Evolutionary conservation across 1,139 yeast genomes (phyloP), one percentile per base, ranked within the genome.

Genomic region (Geotrichum phurueaensis): DNA sequence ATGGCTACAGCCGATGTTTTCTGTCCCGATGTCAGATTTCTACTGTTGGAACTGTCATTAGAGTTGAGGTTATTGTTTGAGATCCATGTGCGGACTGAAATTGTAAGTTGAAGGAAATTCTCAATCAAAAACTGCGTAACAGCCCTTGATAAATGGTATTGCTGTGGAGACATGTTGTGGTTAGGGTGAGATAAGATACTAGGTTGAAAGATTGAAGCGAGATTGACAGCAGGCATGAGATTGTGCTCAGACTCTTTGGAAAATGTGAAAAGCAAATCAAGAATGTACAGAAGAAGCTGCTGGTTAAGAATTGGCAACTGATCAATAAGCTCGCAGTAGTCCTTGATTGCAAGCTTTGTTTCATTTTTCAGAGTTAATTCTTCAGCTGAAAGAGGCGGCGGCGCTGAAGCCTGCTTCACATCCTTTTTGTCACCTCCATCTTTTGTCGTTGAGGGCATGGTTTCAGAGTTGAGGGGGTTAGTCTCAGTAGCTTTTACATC

Each of bases 141-240:
- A 12, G 86, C 81, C 67, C 94, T 90, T 1, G 96, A 89, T 45
- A 91, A 77, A 23, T 89, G 95, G 74, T 92, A 92, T 73, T 94
- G 97, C 47, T 85, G 87, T 0, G 98, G 97, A 57, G 87, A 84
- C 85, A 92, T 83, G 71, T 91, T 97, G 73, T 94, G 98, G 67
- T 81, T 82, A 6, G 97, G 97, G 71, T 94, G 98, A 1, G 96
- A 88, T 56, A 95, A 78, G 20, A 95, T 84, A 23, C 96, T 88
- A 1, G 99, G 99, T 75, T 94, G 99, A 76, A 95, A 94, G 63
- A 94, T 89, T 1, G 98, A 97, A 0, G 98, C 96, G 66, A 94
- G 78, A 71, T 95, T 94, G 67, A 94, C 83, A 1, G 96, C 89
- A 1, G 97, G 86, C 99, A 94, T 94, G 67, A 90, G 79, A 71